phyloP scores from a whole-genome alignment of 176 grass and related monocot genomes.

The Aegilops tauschii region DNA sequence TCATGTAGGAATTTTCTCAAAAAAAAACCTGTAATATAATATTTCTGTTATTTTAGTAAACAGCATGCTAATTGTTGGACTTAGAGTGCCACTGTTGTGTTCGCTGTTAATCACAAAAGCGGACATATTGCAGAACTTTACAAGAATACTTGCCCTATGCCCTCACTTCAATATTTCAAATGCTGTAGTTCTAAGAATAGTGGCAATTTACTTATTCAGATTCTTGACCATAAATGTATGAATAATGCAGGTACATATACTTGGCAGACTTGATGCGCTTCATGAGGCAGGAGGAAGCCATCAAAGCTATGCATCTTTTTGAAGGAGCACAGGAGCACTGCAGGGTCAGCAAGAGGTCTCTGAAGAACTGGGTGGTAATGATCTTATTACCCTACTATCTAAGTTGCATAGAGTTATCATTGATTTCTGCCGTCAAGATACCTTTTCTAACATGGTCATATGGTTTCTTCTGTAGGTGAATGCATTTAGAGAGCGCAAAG shows the following conservation, averaged over 20 bases:
- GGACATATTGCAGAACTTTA: not conserved
- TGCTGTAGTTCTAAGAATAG: not conserved
- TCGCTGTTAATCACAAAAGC: not conserved
- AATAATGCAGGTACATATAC: conserved; percentile 73
- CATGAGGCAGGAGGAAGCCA: conserved; percentile 70
- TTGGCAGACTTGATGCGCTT: conserved; percentile 72
- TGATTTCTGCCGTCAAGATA: not conserved
- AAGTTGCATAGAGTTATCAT: not conserved
- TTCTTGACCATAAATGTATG: not conserved
- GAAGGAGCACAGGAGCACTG: conserved; percentile 74
- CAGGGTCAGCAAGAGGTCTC: conserved; percentile 65
- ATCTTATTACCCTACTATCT: conserved; percentile 11
- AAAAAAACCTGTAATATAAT: too few species aligned
- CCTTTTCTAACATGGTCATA: conserved; percentile 1
- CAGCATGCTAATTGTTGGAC: not conserved
- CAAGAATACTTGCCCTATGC: not conserved
- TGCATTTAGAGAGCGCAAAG: conserved; percentile 68
- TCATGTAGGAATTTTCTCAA: too few species aligned
- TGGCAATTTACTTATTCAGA: not conserved
- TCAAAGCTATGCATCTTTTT: conserved; percentile 68
- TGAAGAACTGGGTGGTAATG: conserved; percentile 98
- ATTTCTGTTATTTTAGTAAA: not conserved
- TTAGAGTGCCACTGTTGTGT: not conserved
- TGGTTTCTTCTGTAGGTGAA: conserved; percentile 48
- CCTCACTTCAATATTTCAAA: not conserved